Evolutionary conservation across 2,329 filamentous ascomycete genomes (phyloP).

Genomic region (Leptographium lundbergii): DNA sequence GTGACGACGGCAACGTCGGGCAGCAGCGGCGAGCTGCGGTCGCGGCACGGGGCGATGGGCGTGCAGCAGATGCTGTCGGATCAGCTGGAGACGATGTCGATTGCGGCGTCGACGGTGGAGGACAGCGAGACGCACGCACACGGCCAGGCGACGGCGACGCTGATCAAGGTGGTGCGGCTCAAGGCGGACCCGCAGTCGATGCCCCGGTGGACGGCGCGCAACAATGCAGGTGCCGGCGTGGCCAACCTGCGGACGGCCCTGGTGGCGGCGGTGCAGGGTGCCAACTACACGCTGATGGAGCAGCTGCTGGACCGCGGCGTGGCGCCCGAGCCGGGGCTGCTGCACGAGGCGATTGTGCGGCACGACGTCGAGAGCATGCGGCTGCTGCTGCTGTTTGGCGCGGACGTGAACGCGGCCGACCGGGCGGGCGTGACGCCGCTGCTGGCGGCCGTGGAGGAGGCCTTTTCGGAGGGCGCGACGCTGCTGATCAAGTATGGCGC

Average conservation of each 20-base stretch:
- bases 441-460: conserved; percentile 35
- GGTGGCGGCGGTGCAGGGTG: conserved; percentile 39
- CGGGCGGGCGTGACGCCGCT: conserved; percentile 38
- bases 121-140: conserved; percentile 15
- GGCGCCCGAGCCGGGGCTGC: conserved; percentile 33
- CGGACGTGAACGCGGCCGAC: conserved; percentile 40
- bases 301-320: conserved; percentile 47
- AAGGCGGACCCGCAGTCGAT: conserved; percentile 36
- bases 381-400: conserved; percentile 43
- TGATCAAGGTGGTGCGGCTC: conserved; percentile 30
- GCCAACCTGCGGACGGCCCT: conserved; percentile 34
- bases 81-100: conserved; percentile 10
- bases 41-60: not conserved
- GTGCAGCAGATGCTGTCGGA: conserved; percentile 3
- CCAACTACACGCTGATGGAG: conserved; percentile 43
- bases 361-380: conserved; percentile 41
- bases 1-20: conserved; percentile 6
- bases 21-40: not conserved
- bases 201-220: conserved; percentile 39
- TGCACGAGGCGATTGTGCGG: conserved; percentile 39
- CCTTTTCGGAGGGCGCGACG: conserved; percentile 42
- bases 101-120: conserved; percentile 11
- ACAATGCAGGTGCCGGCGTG: conserved; percentile 27
- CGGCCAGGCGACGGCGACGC: conserved; percentile 19
- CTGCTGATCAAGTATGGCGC: conserved; percentile 53